These are phyloP conservation scores for Syzygium aqueum DNA, from an alignment of 345 rosid genomes.

Conservation along the genomic window DNA sequence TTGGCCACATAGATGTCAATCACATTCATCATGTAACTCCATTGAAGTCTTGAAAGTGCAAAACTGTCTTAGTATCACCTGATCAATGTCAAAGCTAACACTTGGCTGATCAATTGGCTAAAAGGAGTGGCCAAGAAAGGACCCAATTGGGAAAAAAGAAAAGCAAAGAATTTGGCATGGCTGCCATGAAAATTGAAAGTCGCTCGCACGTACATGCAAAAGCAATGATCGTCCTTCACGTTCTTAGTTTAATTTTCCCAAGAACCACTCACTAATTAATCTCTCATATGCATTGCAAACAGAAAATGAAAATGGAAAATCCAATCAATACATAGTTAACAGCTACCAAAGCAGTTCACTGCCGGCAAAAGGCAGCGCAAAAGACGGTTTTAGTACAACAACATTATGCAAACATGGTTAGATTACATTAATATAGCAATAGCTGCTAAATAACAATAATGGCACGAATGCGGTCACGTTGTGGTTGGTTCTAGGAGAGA, in stretches of 20 bases:
- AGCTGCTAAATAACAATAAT: not conserved
- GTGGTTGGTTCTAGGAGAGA: not conserved
- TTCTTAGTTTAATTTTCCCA: not conserved
- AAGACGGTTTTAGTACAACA: not conserved
- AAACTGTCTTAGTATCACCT: not conserved
- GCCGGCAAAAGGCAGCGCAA: not conserved
- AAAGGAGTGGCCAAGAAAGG: not conserved
- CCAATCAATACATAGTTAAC: not conserved
- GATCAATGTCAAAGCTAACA: not conserved
- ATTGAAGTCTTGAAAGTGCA: not conserved
- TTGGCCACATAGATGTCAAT: not conserved
- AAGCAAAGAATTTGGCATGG: not conserved
- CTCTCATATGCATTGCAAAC: not conserved
- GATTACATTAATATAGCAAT: not conserved
- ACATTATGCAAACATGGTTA: not conserved
- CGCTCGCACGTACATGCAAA: not conserved
- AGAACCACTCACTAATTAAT: not conserved
- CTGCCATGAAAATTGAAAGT: not conserved
- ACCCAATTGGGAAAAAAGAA: not conserved
- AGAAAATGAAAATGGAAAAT: not conserved
- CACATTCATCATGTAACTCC: not conserved
- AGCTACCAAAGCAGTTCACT: not conserved
- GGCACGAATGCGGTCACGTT: not conserved
- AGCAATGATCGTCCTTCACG: not conserved
- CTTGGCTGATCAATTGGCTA: not conserved